These are phyloP conservation scores for Cephaloascus albidus DNA, from an alignment of 805 yeast species.

Conservation along the genomic window DNA sequence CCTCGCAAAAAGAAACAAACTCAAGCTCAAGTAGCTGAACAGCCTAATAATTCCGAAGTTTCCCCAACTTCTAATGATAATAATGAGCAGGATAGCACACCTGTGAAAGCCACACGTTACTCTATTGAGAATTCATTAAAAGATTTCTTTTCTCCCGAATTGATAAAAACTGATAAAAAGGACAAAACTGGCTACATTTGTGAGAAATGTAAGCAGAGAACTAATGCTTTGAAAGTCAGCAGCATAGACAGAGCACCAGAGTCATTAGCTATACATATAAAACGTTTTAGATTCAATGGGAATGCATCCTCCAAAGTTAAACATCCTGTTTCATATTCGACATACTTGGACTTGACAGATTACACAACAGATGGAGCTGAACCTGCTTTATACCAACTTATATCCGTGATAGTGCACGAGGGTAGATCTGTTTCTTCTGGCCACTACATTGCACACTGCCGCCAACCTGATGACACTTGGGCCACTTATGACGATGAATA, in stretches of 20 bases:
- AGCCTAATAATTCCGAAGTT: not conserved
- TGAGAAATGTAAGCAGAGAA: conserved; percentile 71
- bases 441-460: conserved; percentile 84
- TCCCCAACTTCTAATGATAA: not conserved
- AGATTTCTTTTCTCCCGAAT: conserved; percentile 80
- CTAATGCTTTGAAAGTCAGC: conserved; percentile 70
- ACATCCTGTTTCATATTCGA: conserved; percentile 75
- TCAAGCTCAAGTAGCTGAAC: not conserved
- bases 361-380: conserved; percentile 35
- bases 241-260: conserved; percentile 81
- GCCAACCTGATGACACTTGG: conserved; percentile 92
- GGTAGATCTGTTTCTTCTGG: conserved; percentile 91
- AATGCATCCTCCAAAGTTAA: conserved; percentile 75
- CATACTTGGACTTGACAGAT: conserved; percentile 61
- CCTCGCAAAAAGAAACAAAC: conserved; percentile 32
- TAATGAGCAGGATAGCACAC: not conserved
- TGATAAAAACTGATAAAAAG: conserved; percentile 55
- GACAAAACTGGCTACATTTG: conserved; percentile 80
- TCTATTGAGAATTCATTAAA: conserved; percentile 66
- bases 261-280: conserved; percentile 76
- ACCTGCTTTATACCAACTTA: conserved; percentile 58
- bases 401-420: conserved; percentile 85
- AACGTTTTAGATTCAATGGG: conserved; percentile 85
- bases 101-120: conserved; percentile 24
- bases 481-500: conserved; percentile 91